A percentile compares a stretch with the other conserved stretches of the same genome.
Evolutionary conservation across 192 early-diverging fungal genomes (phyloP).

Genomic region (Coemansia sp.): DNA sequence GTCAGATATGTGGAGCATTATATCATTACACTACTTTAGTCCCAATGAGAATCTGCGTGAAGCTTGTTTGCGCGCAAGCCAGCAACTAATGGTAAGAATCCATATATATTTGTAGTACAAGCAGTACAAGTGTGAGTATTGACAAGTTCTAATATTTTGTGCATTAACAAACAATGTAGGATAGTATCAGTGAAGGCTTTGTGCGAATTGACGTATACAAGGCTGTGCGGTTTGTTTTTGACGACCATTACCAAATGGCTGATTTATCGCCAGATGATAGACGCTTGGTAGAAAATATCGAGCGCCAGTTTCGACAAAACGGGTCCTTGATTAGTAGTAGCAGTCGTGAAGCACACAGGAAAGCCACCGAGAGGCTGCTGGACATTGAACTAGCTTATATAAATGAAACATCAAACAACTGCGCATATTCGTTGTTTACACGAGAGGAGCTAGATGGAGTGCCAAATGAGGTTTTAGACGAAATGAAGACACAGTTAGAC

Average conservation of each 20-base stretch:
- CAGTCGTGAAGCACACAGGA: no score
- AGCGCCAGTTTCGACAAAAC: conserved; percentile 61
- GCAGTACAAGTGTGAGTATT: not conserved
- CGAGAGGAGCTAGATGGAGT: conserved; percentile 66
- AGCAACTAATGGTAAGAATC: conserved; percentile 23
- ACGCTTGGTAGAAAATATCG: conserved; percentile 60
- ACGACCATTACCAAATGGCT: conserved; percentile 24
- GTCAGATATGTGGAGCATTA: not conserved
- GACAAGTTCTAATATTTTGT: not conserved
- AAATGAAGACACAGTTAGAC: conserved; percentile 12
- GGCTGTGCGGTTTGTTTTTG: conserved; percentile 47
- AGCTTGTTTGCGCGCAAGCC: conserved; percentile 59
- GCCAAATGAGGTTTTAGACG: conserved; percentile 61
- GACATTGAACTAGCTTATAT: no score
- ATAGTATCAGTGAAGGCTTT: conserved; percentile 59
- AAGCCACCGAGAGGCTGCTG: no score
- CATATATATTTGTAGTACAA: not conserved
- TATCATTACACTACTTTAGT: conserved; percentile 17
- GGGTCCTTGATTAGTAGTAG: conserved; percentile 61
- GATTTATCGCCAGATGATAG: conserved; percentile 56
- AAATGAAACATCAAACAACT: not conserved
- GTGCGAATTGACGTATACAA: conserved; percentile 61
- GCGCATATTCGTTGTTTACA: conserved; percentile 39
- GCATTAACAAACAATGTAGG: conserved; percentile 20
- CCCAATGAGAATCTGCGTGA: conserved; percentile 58